Evolutionary conservation across 192 early-diverging fungal genomes (phyloP).

Genomic region (Backusella morwellensis): DNA sequence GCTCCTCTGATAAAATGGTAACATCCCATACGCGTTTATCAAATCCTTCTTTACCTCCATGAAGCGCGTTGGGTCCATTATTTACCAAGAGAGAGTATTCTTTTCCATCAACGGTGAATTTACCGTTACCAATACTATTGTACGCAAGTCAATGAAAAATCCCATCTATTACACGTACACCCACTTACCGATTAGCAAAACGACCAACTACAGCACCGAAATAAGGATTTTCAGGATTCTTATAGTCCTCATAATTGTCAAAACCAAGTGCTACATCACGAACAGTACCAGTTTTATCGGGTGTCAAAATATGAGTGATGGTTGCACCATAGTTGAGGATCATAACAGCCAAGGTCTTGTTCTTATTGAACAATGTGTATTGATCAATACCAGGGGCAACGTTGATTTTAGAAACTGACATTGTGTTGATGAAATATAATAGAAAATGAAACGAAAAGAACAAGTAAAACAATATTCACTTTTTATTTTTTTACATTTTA

Average conservation of each 20-base stretch:
- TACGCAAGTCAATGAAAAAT: neutral
- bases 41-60: conserved; percentile 76
- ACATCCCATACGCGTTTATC: conserved; percentile 66
- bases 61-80: conserved; percentile 76
- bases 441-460: neutral
- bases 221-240: conserved; percentile 57
- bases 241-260: conserved; percentile 48
- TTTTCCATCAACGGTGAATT: conserved; percentile 59
- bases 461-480: neutral
- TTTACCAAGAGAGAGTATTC: conserved; percentile 58
- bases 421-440: neutral
- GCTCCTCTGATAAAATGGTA: conserved; percentile 35
- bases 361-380: conserved; percentile 35
- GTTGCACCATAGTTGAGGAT: conserved; percentile 69
- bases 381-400: conserved; percentile 29
- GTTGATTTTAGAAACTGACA: conserved; percentile 27
- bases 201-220: conserved; percentile 81
- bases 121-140: conserved; percentile 55
- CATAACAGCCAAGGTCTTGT: conserved; percentile 34
- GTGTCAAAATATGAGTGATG: conserved; percentile 63
- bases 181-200: conserved; percentile 63
- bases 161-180: neutral
- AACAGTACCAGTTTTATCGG: conserved; percentile 45
- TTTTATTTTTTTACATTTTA: neutral
- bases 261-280: conserved; percentile 80